Conservation (phyloP, 2,329 filamentous ascomycete species). For the Trichoderma breve region DNA sequence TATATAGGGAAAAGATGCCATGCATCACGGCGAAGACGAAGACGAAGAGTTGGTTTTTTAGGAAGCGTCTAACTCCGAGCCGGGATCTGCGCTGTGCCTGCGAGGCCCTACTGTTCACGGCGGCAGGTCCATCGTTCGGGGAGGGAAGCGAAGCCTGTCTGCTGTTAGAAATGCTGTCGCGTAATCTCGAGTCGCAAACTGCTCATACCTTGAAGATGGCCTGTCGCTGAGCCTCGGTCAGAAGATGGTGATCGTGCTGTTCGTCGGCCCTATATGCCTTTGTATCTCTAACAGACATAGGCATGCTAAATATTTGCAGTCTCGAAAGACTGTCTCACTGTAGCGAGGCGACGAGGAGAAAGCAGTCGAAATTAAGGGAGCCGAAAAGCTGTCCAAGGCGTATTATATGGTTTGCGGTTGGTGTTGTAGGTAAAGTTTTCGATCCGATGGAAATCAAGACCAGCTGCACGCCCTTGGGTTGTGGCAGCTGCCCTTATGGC, state of each 20-base stretch:
- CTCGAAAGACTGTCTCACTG: conserved; percentile 29
- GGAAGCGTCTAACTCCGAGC: conserved; percentile 59
- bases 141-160: conserved; percentile 39
- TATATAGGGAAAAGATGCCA: conserved; percentile 81
- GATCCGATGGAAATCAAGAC: background rate
- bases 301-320: conserved; percentile 34
- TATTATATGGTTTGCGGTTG: background rate
- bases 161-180: conserved; percentile 9
- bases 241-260: conserved; percentile 32
- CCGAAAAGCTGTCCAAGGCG: background rate
- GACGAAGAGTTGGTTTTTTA: conserved; percentile 62
- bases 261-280: conserved; percentile 43
- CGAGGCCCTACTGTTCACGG: conserved; percentile 24
- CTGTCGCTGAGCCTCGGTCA: conserved; percentile 38
- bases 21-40: conserved; percentile 70
- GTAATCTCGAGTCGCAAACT: background rate
- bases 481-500: conserved; percentile 3
- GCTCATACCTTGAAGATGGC: conserved; percentile 37
- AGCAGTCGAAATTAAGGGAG: background rate
- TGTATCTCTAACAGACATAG: conserved; percentile 37
- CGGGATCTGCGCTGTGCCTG: conserved; percentile 38
- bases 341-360: background rate
- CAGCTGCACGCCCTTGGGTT: background rate
- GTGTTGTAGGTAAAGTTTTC: background rate
- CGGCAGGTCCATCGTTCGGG: conserved; percentile 33